These are phyloP conservation scores for Medicago lupulina DNA, from an alignment of 306 rosid genomes.

Conservation along the genomic window DNA sequence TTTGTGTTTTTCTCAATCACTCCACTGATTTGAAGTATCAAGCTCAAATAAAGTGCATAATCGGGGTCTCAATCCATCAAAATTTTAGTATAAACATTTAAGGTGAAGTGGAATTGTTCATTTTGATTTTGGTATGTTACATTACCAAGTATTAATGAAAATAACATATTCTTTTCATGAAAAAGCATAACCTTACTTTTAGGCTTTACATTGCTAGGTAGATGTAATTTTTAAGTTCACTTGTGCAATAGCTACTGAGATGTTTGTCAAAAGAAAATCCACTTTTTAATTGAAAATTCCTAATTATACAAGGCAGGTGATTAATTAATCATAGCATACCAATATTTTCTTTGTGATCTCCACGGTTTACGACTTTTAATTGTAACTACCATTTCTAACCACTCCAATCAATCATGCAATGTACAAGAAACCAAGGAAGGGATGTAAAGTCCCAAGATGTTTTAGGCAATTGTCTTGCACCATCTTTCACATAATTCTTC, in stretches of 20 bases:
- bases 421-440: conserved; percentile 42
- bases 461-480: conserved; percentile 40
- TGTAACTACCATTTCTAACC: conserved; percentile 43
- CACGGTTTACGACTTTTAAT: conserved; percentile 43
- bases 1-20: conserved; percentile 53
- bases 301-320: conserved; percentile 36
- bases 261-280: conserved; percentile 41
- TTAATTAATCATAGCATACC: conserved; percentile 32
- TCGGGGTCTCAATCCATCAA: conserved; percentile 10
- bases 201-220: conserved; percentile 6
- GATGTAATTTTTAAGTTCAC: conserved; percentile 25
- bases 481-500: no score
- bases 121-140: not conserved
- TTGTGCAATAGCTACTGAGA: not conserved
- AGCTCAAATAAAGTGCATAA: conserved; percentile 29
- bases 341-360: conserved; percentile 42
- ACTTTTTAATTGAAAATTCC: conserved; percentile 40
- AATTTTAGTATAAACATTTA: not conserved
- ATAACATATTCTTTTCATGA: not conserved
- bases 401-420: conserved; percentile 56
- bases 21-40: conserved; percentile 44
- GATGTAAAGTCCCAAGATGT: conserved; percentile 22
- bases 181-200: conserved; percentile 8
- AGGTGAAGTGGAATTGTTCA: not conserved
- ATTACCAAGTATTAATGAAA: not conserved